Base-by-base conservation (phyloP, 768 basidiomycete genomes). In the Cubamyces sp. region DNA sequence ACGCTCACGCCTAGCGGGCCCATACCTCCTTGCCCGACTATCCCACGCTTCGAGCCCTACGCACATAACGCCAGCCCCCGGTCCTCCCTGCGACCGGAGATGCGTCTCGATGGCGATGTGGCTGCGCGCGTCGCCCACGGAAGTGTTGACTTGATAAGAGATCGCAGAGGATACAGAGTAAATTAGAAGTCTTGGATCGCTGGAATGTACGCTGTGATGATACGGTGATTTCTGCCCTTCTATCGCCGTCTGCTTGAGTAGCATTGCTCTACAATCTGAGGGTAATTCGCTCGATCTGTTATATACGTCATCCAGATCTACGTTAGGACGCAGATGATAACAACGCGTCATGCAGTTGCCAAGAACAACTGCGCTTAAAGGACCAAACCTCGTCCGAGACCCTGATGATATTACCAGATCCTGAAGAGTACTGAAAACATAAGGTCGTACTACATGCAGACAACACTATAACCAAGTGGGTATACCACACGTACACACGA, bases 1-100 rank as follows among this genome's bases (percentile, higher is more conserved):
- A 90, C 71, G 96, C 96, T 30, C 67, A 69, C 14, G 70, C 72
- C 53, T 74, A 70, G 64, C 18, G 23, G 28, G 1, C 34, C 34
- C 9, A 34, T 34, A 34, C 34, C 9, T 34, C 34, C 5, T 11
- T 34, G 34, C 9, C 9, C 34, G 34, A 11, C 34, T 34, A 34
- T 34, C 34, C 34, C 9, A 34, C 34, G 34, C 34, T 34, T 34
- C 34, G 34, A 34, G 34, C 34, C 34, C 34, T 34, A 11, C 9
- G 34, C 34, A 1, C 11, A 5, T 34, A 11, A 11, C 34, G 34
- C 9, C 34, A 34, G 6, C 11, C 9, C 34, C 34, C 34, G 21
- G 19, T 21, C 16, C 34, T 4, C 18, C 48, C 39, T 34, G 18
- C 49, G 19, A 43, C 34, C 34, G 34, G 34, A 34, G 34, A 34